Conservation (phyloP, 768 basidiomycete genomes). For the Naganishia kalamii region DNA sequence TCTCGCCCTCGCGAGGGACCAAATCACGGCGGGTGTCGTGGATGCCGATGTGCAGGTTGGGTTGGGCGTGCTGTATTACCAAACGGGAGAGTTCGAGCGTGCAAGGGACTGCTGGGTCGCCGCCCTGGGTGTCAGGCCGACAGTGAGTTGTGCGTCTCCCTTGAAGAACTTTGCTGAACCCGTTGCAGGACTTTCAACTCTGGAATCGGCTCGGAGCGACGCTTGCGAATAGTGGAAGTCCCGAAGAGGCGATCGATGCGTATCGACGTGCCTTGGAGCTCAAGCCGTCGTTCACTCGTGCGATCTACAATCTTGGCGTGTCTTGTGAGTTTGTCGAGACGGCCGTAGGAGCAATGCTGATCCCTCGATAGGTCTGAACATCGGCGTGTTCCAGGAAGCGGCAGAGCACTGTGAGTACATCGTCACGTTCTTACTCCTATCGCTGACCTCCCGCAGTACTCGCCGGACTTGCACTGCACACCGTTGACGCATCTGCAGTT, state of each 20-base stretch:
- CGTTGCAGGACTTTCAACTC: constrained; percentile 69
- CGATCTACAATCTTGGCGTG: constrained; percentile 95
- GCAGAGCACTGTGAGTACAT: constrained; percentile 66
- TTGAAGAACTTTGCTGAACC: not conserved
- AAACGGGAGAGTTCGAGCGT: constrained; percentile 72
- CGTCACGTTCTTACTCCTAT: not conserved
- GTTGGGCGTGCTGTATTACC: constrained; percentile 87
- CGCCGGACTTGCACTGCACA: constrained; percentile 39
- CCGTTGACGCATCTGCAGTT: not conserved
- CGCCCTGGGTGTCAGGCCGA: constrained; percentile 71
- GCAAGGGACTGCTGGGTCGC: constrained; percentile 93
- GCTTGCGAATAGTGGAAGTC: constrained; percentile 85
- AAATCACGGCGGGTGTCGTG: constrained; percentile 62
- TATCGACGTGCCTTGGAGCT: constrained; percentile 84
- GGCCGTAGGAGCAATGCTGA: not conserved
- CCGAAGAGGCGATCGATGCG: constrained; percentile 71
- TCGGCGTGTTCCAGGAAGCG: constrained; percentile 89
- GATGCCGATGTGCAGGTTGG: constrained; percentile 91
- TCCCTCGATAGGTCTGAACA: constrained; percentile 68
- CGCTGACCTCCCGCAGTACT: constrained; percentile 28
- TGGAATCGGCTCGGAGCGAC: constrained; percentile 96
- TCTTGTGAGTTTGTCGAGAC: constrained; percentile 63
- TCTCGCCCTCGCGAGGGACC: constrained; percentile 71
- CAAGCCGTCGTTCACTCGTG: constrained; percentile 91
- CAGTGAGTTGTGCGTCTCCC: constrained; percentile 48